Evolutionary conservation across 805 yeast genomes (phyloP).

Genomic region (Naumovozyma castellii): DNA sequence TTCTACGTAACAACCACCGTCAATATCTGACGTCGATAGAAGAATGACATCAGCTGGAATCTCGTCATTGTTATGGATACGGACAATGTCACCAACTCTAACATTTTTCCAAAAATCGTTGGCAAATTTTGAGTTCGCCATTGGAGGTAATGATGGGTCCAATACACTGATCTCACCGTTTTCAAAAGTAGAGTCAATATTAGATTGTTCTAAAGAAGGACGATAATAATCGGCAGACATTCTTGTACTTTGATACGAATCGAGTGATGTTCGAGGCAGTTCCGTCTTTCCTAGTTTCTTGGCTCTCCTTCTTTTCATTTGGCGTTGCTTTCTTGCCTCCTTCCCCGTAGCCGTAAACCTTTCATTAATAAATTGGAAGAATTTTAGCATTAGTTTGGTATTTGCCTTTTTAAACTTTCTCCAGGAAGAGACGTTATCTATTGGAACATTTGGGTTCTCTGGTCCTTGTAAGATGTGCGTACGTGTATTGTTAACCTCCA

Average conservation of each 20-base stretch:
- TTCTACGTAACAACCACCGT: constrained; percentile 66
- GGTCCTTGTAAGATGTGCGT: constrained; percentile 55
- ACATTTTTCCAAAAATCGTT: constrained; percentile 55
- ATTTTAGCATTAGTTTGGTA: constrained; percentile 25
- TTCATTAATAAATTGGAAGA: constrained; percentile 21
- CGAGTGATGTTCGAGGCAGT: constrained; percentile 34
- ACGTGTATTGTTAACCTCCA: constrained; percentile 66
- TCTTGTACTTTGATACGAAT: constrained; percentile 24
- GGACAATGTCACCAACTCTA: constrained; percentile 61
- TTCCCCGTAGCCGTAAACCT: constrained; percentile 30
- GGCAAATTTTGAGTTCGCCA: constrained; percentile 28
- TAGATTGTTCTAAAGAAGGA: constrained; percentile 15
- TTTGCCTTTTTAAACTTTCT: constrained; percentile 55
- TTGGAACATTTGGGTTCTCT: constrained; percentile 50
- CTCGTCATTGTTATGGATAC: constrained; percentile 67
- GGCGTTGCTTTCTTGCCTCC: constrained; percentile 18
- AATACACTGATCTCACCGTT: constrained; percentile 46
- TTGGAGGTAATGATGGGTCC: constrained; percentile 43
- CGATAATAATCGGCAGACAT: constrained; percentile 23
- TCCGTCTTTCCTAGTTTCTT: constrained; percentile 8
- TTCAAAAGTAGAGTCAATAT: constrained; percentile 35
- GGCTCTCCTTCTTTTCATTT: constrained; percentile 4
- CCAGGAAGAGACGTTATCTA: constrained; percentile 59
- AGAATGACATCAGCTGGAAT: constrained; percentile 68
- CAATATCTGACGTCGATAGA: constrained; percentile 56